Evolutionary conservation across 768 basidiomycete species (phyloP), one percentile per base, ranked within the genome.

Genomic region (Asterophora parasitica): DNA sequence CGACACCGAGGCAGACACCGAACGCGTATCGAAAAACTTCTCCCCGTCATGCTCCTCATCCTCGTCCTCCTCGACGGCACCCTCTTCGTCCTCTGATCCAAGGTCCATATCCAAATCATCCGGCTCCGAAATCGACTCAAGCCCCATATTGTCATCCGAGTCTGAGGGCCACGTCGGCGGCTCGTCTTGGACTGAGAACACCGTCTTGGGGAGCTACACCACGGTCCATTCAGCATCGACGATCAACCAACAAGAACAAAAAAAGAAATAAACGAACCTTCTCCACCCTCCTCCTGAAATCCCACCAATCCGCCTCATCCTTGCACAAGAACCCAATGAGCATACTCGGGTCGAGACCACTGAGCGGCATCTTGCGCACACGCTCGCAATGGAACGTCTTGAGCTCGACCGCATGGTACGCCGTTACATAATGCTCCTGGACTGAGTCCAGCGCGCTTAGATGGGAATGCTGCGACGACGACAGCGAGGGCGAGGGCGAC

Each of bases 371-470:
- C 79, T 95, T 97, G 61, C 92, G 76, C 32, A 98, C 86, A 13
- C 86, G 82, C n/a, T 99, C 96, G 63, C 92, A 93, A 65, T 98
- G 96, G 72, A 93, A 99, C 10, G 90, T 95, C 58, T 79, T 79
- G 28, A 97, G 69, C 60, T 94, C 90, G 4, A 73, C 52, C 2
- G 77, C 66, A 1, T 77, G 69, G 63, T 97, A 99, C 8, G 92
- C 85, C 0, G 73, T 75, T 16, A 77, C 78, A 50, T 85, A 90
- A 57, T 87, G 83, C 43, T 77, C 67, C 51, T 83, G 78, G 7
- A 79, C 31, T 0, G 70, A 60, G 46, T 74, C 85, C 71, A 76
- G 54, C 8, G 57, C 42, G 2, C 8, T 4, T 3, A 6, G 6
- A 23, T 23, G 23, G 23, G 23, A 23, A 23, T 23, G 23, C 23